These are phyloP conservation scores for Metschnikowia baotianmanensis DNA, from an alignment of 805 yeast genomes.

Conservation along the genomic window DNA sequence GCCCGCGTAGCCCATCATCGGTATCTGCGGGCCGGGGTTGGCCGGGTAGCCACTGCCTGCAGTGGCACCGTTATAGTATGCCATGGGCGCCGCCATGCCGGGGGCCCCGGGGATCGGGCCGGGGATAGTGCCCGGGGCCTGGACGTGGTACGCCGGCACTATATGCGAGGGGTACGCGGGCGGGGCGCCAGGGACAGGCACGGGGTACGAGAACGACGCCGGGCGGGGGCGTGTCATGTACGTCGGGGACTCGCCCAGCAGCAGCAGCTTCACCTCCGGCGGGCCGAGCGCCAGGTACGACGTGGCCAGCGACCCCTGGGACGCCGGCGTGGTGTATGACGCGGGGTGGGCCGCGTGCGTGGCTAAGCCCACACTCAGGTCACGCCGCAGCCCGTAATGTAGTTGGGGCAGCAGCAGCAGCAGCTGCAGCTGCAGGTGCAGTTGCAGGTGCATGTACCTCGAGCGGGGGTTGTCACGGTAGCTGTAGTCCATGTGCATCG, in stretches of 20 bases:
- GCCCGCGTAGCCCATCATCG: not conserved
- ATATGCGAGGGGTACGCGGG: not conserved
- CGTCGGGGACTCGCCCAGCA: conserved; percentile 10
- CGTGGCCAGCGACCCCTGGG: too few relatives aligned
- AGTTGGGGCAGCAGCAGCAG: conserved; percentile 11
- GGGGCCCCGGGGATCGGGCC: too few relatives aligned
- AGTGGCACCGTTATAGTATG: conserved; percentile 10
- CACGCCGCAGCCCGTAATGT: conserved; percentile 8
- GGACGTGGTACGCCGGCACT: conserved; percentile 1
- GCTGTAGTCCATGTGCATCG: conserved; percentile 9
- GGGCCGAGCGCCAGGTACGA: conserved; percentile 10
- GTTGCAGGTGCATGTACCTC: conserved; percentile 6
- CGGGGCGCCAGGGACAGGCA: conserved; percentile 1
- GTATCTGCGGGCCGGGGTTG: not conserved
- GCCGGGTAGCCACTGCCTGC: conserved; percentile 11
- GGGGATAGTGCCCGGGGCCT: not conserved
- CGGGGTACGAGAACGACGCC: conserved; percentile 11
- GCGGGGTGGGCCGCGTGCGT: too few relatives aligned
- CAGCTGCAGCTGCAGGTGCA: conserved; percentile 11
- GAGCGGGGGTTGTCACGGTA: conserved; percentile 9
- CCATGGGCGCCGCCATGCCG: not conserved
- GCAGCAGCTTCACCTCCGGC: conserved; percentile 7
- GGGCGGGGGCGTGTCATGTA: conserved; percentile 13
- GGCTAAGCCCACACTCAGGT: conserved; percentile 2
- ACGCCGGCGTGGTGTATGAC: too few relatives aligned